Base-by-base conservation (phyloP, 768 basidiomycete species). In the Russula sp. region DNA sequence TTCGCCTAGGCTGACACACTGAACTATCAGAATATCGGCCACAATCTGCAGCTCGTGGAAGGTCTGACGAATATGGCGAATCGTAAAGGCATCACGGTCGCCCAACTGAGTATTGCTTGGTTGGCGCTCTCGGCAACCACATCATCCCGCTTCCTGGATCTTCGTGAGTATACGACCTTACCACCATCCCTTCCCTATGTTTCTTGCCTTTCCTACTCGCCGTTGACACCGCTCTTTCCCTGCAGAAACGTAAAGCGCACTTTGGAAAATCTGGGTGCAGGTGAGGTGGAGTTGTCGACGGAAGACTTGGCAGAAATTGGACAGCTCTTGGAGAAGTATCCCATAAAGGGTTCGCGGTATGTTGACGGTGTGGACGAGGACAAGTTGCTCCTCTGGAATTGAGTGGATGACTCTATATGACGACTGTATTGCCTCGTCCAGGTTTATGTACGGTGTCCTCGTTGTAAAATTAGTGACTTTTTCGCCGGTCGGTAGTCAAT, bases 61-160 rank as follows among this genome's bases (percentile, higher is more conserved):
- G 72, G 65, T 22, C 68, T 83, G 38, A 68, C 76, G 56, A 70
- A 63, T 22, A 71, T 83, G 34, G 80, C 80, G 1, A 65, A 72
- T 53, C 75, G 73, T 69, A 80, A 79, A 71, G 75, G 75, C 6
- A 70, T 81, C 36, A 76, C 79, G 0, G 71, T 78, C 4, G 77
- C 74, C 0, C 76, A 78, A 67, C 72, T 80, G 14, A 71, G 71
- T 66, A 72, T 79, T 40, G 77, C 77, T 1, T 80, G 78, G 77
- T 79, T 5, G 52, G 52, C 34, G 69, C 74, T 7, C 73, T 73
- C 7, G 77, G 76, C 18, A 50, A 56, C 7, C 74, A 79, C 68
- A 74, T 79, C 22, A 74, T 83, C 61, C 80, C 81, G 3, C 75
- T 83, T n/a, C 81, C 82, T 0, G 81, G 82, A 0, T 77, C 77